Evolutionary conservation across 2,329 filamentous ascomycete species (phyloP), one percentile per base, ranked within the genome.

Genomic region (Basipetospora sp.): DNA sequence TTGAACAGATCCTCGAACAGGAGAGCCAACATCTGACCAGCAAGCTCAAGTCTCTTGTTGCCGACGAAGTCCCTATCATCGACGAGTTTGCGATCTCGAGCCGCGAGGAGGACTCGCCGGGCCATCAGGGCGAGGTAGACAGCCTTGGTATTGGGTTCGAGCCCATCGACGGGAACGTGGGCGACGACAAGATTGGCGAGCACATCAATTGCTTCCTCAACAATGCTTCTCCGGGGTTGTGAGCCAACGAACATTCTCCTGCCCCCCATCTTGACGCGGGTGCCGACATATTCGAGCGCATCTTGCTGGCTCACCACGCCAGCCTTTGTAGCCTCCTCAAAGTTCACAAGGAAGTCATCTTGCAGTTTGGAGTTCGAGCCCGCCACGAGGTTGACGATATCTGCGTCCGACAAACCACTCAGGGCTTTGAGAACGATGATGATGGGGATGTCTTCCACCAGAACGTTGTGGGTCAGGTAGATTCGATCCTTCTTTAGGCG

Each of bases 1-100:
- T 98, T 98, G 73, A 98, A 98, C 42, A 94, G 61, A 65, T 98
- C 92, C 58, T 98, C 92, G 48, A 98, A 98, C 0, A 98, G 69
- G 1, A 98, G 69, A 3, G 90, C 87, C 43, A 98, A 63, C 53
- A 98, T 77, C 58, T 96, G 90, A 1, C 90, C 90, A 38, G 92
- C 92, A 59, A 98, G 59, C 57, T 98, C 90, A 31, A 98, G 66
- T 42, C 90, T 77, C 61, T 98, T 98, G 62, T 98, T 98, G 46
- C 90, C 90, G 20, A 98, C 86, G 51, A 96, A 98, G 59, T 98
- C 92, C 53, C 90, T 74, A 55, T 98, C 90, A 49, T 98, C 90
- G 2, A 98, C 85, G 38, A 96, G 65, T 40, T 80, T 85, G 1
- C 82, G 74, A 51, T 98, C 84, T 42, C 90, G 81, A 51, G 86